Conservation (phyloP, 2,329 filamentous ascomycete species). For the Colletotrichum paranaense region DNA sequence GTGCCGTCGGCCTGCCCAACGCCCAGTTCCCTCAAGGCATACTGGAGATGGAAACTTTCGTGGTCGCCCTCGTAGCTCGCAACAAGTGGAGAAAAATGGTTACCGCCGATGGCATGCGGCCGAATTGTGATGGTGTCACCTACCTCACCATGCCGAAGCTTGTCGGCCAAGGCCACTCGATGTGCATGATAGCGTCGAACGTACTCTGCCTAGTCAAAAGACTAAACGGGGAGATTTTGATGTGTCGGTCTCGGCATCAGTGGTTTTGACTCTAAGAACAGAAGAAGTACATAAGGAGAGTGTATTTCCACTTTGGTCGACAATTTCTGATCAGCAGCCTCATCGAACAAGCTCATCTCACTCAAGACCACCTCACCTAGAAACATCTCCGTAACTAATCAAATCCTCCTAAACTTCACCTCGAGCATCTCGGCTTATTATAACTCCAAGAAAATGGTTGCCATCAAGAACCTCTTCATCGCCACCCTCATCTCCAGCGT, state of each 20-base stretch:
- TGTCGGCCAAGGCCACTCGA: background rate
- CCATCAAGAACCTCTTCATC: conserved; percentile 17
- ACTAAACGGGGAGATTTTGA: background rate
- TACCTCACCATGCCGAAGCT: background rate
- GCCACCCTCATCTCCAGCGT: conserved; percentile 7
- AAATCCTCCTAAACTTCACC: background rate
- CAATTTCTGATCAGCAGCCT: background rate
- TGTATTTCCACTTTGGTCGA: background rate
- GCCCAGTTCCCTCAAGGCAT: background rate
- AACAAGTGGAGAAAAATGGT: background rate
- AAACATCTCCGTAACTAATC: no score
- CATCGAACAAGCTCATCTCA: background rate
- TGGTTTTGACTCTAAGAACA: background rate
- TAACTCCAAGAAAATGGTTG: conserved; percentile 5
- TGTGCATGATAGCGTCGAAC: conserved; percentile 12
- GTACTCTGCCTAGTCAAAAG: background rate
- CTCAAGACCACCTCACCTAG: background rate
- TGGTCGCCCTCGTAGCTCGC: conserved; percentile 2
- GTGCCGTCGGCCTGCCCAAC: background rate
- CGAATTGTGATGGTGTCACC: background rate
- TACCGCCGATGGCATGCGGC: background rate
- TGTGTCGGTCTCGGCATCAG: background rate
- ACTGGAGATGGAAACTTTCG: conserved; percentile 1
- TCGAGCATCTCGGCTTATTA: background rate
- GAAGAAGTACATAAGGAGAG: background rate